A percentile compares a stretch with the other conserved stretches of the same genome.
Evolutionary conservation across 345 rosid species (phyloP).

Genomic region (Isatis tinctoria): DNA sequence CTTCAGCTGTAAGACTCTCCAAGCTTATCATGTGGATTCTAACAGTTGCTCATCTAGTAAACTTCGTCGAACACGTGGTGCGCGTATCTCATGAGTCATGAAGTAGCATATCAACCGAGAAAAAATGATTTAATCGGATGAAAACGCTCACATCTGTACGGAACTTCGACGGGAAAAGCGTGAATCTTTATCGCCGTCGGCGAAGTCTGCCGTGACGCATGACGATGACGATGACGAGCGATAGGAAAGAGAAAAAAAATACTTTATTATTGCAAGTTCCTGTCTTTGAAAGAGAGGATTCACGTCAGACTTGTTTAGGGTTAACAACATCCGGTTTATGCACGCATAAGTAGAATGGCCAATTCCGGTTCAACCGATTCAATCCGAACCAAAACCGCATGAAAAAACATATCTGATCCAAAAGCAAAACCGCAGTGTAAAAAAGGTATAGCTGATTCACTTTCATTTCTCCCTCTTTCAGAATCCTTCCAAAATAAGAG

Average conservation of each 20-base stretch:
- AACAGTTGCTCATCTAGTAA: neutral
- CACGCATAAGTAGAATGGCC: neutral
- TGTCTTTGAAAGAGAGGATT: too few species aligned
- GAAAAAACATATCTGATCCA: neutral
- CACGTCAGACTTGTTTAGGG: neutral
- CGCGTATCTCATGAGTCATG: neutral
- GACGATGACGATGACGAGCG: neutral
- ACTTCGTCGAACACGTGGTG: conserved; percentile 32
- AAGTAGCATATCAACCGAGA: neutral
- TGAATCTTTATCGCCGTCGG: neutral
- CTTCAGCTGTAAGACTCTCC: neutral
- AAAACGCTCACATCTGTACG: neutral
- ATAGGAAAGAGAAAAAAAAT: neutral
- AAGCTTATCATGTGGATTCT: neutral
- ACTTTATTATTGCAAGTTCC: neutral
- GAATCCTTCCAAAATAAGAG: too few species aligned
- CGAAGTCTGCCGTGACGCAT: neutral
- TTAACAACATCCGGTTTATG: neutral
- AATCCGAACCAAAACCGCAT: neutral
- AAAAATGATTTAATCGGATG: neutral
- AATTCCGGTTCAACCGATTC: neutral
- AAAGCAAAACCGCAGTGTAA: neutral
- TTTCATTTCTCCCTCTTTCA: neutral
- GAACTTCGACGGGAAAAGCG: neutral
- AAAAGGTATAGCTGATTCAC: neutral